Evolutionary conservation across 1,284 basidiomycete genomes (phyloP).

Genomic region (Grifola frondosa): DNA sequence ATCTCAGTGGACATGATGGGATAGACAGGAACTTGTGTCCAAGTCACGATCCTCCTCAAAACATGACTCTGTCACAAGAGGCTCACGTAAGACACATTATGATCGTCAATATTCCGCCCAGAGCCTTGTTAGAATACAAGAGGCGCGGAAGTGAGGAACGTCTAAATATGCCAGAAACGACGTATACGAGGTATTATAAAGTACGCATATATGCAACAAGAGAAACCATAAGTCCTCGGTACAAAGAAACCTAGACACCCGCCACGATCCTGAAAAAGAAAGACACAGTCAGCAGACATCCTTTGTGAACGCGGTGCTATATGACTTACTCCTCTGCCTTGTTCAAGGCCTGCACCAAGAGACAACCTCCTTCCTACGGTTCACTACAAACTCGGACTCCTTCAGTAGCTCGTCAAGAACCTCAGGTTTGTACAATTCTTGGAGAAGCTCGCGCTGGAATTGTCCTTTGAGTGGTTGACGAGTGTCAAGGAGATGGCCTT

Average conservation of each 20-base stretch:
- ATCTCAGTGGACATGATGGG: conserved; percentile 32
- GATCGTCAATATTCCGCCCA: too few species aligned
- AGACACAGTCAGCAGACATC: neutral
- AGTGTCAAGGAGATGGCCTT: conserved; percentile 95
- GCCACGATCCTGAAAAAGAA: conserved; percentile 34
- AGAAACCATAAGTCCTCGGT: conserved; percentile 10
- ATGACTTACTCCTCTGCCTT: conserved; percentile 85
- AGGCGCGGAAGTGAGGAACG: conserved; percentile 13
- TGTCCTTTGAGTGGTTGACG: conserved; percentile 91
- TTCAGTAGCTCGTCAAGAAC: conserved; percentile 90
- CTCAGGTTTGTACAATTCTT: conserved; percentile 90
- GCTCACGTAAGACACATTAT: too few species aligned
- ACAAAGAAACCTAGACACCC: conserved; percentile 30
- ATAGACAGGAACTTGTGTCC: too few species aligned
- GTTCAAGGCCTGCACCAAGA: conserved; percentile 85
- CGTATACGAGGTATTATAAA: conserved; percentile 30
- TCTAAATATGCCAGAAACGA: conserved; percentile 20
- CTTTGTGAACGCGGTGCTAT: conserved; percentile 3
- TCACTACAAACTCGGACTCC: conserved; percentile 85
- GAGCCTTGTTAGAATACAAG: too few species aligned
- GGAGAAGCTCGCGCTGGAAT: conserved; percentile 87
- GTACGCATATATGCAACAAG: conserved; percentile 29
- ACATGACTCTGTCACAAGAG: too few species aligned
- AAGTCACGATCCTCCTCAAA: too few species aligned
- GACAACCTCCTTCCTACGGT: conserved; percentile 85